Evolutionary conservation across 116 monocot species (phyloP), one percentile per base, ranked within the genome.

Genomic region (Dioscorea cayenensis): DNA sequence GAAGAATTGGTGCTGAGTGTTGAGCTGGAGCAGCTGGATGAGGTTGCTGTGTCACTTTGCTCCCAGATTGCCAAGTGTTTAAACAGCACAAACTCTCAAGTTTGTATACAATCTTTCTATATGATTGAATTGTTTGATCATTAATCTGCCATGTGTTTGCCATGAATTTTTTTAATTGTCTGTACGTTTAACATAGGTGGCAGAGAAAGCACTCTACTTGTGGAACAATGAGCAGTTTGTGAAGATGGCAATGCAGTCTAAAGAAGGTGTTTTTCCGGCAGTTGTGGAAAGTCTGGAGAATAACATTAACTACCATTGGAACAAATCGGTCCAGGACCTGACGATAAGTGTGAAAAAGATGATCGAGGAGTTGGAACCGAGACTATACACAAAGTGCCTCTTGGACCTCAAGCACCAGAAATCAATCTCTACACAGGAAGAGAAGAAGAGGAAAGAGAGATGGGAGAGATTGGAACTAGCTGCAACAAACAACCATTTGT

Each of bases 181-280:
- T 7, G 43, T 27, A 16, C 1, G 12, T 9, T 13, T 10, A 28
- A 11, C 52, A 49, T 67, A 85, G 82, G 82, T 88, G 20, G 88
- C 88, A 64, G 88, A 88, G 75, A 71, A 82, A 66, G 85, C 88
- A 16, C 74, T 85, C 18, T 68, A 75, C 59, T 6, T 85, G 11
- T 88, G 88, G 88, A 82, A 77, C 79, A 82, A 82, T n/a, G 79
- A 88, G 59, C 79, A 64, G 10, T 82, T 80, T 49, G 73, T 82
- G 79, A 73, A 35, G 64, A 77, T 84, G 85, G 77, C 77, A 29
- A 71, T 77, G 14, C 51, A 32, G 5, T 64, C 64, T 12, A 74
- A 74, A 36, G 72, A 77, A 51, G 60, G 64, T 1, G 75, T 88
- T 48, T 69, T 88, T 9, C 88, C 88, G 2, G 19, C 66, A 4